Evolutionary conservation across 495 filamentous ascomycete species (phyloP).

Genomic region (Hypoxylon lienhwacheense): DNA sequence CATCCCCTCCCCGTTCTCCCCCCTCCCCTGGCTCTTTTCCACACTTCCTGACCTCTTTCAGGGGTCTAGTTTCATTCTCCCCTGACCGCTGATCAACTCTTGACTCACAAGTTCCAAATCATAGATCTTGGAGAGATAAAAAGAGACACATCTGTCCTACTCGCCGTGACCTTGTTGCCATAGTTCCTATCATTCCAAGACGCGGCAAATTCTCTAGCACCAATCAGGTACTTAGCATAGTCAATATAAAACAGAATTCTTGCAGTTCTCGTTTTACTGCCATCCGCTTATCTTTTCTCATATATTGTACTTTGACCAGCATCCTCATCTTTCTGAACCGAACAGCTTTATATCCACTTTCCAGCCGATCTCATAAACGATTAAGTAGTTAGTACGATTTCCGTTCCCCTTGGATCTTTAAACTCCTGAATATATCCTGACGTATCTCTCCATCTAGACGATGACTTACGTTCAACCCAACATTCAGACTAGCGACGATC

Average conservation of each 20-base stretch:
- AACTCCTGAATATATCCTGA: slow-evolving; percentile 10
- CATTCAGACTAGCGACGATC: slow-evolving; percentile 63
- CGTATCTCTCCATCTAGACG: slow-evolving; percentile 11
- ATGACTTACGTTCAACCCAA: slow-evolving; percentile 47
- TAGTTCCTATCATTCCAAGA: not conserved
- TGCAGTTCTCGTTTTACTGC: slow-evolving; percentile 43
- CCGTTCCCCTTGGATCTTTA: not conserved
- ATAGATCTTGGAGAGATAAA: not conserved
- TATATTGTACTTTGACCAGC: slow-evolving; percentile 25
- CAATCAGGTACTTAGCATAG: slow-evolving; percentile 55
- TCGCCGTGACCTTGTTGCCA: too few species aligned
- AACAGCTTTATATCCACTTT: slow-evolving; percentile 11
- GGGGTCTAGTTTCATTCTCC: slow-evolving; percentile 16
- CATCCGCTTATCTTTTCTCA: slow-evolving; percentile 15
- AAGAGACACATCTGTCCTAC: too few species aligned
- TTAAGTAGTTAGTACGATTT: not conserved
- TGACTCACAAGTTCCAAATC: slow-evolving; percentile 12
- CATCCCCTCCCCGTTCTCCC: not conserved
- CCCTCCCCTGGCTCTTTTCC: slow-evolving; percentile 7
- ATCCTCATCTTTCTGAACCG: slow-evolving; percentile 19
- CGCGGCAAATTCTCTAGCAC: slow-evolving; percentile 9
- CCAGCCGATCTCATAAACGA: not conserved
- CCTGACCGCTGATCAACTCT: slow-evolving; percentile 27
- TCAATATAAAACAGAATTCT: slow-evolving; percentile 55
- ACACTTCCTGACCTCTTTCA: slow-evolving; percentile 13